Evolutionary conservation across 106 monocot species (phyloP), one percentile per base, ranked within the genome.

Genomic region (Apostasia shenzhenica): DNA sequence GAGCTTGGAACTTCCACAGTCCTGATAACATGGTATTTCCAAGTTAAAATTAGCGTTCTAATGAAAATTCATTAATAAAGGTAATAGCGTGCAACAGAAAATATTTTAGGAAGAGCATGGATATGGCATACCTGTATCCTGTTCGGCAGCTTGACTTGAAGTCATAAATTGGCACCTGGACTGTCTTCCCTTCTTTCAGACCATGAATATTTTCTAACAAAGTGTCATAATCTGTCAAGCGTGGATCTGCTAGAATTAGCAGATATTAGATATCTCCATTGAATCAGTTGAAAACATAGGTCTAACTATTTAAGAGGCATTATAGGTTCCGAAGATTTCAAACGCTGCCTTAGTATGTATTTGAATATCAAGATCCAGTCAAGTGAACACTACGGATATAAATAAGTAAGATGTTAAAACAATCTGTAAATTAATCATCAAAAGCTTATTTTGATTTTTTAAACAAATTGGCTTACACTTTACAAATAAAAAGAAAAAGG

Each of bases 1-100:
- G 97, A 97, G 72, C 80, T 80, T 50, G 97, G 97, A 56, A 84
- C 89, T 70, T 87, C 97, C 61, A 97, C 85, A 49, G 85, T 87
- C 78, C 97, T 97, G 84, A 77, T 45, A 64, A 3, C 38, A 81
- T n/a, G 46, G 69, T 49, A 45, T 7, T 47, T 55, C 43, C 26
- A 61, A 42, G 41, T 9, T 3, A 39, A 73, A 4, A 48, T 37
- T 57, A 75, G 45, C 42, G 49, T 4, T 50, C 45, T 7, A 6
- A 47, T 51, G 42, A 48, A 2, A 6, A 65, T 14, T 48, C 26
- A 65, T 1, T 43, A 1, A 39, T 59, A n/a, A 41, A 59, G 40
- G 8, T 5, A 49, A 49, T 65, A 45, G 45, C 37, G 8, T 4
- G 37, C 14, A 48, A 65, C 14, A 8, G 6, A 0, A 63, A 8